These are phyloP conservation scores for Alnus rubra DNA, from an alignment of 306 rosid genomes.

Conservation along the genomic window DNA sequence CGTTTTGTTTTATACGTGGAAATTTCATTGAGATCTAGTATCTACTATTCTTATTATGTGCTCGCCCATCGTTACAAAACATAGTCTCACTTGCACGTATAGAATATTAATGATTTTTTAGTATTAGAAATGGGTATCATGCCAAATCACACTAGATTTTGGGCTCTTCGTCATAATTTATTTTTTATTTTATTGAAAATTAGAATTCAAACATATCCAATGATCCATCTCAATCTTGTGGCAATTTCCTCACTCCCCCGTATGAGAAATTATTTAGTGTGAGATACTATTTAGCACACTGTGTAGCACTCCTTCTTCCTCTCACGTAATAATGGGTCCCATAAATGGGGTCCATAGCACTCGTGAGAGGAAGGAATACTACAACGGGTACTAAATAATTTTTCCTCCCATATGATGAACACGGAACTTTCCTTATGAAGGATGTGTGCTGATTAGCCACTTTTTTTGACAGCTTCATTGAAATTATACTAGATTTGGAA, in stretches of 20 bases:
- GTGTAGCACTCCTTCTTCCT: neutral
- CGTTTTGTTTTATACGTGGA: conserved; percentile 11
- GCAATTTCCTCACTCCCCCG: neutral
- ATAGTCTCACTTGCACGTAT: neutral
- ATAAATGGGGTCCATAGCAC: neutral
- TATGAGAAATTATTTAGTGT: neutral
- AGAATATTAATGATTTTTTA: neutral
- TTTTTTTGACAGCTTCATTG: neutral
- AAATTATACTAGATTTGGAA: neutral
- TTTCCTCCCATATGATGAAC: neutral
- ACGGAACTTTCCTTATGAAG: neutral
- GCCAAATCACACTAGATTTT: neutral
- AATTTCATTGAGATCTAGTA: conserved; percentile 1
- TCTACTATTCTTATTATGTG: neutral
- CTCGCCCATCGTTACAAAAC: no score
- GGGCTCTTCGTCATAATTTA: neutral
- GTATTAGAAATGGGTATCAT: neutral
- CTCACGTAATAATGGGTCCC: neutral
- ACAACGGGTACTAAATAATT: neutral
- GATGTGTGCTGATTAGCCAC: conserved; percentile 4
- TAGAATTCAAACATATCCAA: neutral
- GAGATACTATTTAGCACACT: no score
- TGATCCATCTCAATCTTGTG: neutral
- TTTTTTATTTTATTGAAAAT: no score
- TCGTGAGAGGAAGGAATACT: neutral